Base-by-base conservation (phyloP, 176 grass and related monocot genomes). In the Cenchrus americanus region DNA sequence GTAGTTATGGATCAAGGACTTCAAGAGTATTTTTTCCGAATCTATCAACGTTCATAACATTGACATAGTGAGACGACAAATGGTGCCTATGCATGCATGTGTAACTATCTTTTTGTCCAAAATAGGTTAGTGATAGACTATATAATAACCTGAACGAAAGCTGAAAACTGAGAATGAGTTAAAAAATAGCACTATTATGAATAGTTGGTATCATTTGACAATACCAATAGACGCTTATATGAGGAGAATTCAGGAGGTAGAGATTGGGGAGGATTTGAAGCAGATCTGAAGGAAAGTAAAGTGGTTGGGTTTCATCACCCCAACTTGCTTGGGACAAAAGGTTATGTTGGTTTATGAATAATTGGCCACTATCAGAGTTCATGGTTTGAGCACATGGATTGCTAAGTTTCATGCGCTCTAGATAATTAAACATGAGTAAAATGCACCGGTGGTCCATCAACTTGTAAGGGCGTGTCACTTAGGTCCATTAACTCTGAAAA, bases 1-100 rank as follows among this genome's bases (percentile, higher is more conserved):
- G 10, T 22, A 78, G 3, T 65, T 75, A 84, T 24, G n/a, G 48
- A 46, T 46, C 19, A 11, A 15, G 54, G 27, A 30, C 27, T 30
- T 30, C 27, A 30, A 30, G 27, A 84, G 50, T 62, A 6, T 69
- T 84, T 10, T 10, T 69, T 54, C 37, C 7, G 37, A 77, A 37
- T 77, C 23, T 85, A 41, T 85, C 8, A 74, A 22, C n/a, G 46
- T 60, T 37, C 1, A 42, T 3, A 69, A 43, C 59, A 79, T 71
- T 80, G 14, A 24, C 22, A 55, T 19, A 24, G 37, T 27, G 10
- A 37, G 37, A 55, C 23, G 58, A 11, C 63, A 58, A 76, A 58
- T 41, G 42, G 3, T 59, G 37, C 14, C 19, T 70, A 17, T 2
- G 57, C 57, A 48, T 48, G n/a, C 41, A 60, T 61, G 42, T 76